These are phyloP conservation scores for Pisolithus albus DNA, from an alignment of 768 basidiomycete species.

Conservation along the genomic window DNA sequence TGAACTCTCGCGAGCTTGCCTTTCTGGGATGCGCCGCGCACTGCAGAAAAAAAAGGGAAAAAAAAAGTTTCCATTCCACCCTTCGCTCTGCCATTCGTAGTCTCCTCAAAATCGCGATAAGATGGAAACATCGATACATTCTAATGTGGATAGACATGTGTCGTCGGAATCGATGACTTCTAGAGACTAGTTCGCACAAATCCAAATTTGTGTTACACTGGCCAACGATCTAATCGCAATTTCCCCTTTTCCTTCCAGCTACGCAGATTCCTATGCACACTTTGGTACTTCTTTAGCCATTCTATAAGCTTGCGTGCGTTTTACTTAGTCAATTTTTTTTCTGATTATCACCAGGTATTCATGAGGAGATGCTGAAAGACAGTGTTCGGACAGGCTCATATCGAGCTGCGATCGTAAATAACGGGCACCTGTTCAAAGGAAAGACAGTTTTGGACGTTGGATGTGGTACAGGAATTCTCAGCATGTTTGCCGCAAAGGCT, in stretches of 20 bases:
- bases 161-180: constrained; percentile 63
- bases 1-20: constrained; percentile 2
- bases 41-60: not conserved
- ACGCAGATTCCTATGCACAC: constrained; percentile 94
- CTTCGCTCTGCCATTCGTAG: not conserved
- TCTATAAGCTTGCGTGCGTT: not conserved
- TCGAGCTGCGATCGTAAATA: constrained; percentile 90
- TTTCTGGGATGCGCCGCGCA: constrained; percentile 2
- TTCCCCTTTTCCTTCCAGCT: constrained; percentile 47
- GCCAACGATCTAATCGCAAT: constrained; percentile 31
- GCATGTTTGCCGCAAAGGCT: constrained; percentile 97
- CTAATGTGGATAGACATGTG: constrained; percentile 16
- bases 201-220: constrained; percentile 14
- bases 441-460: constrained; percentile 98
- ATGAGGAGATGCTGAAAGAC: constrained; percentile 99
- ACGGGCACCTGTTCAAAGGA: constrained; percentile 90
- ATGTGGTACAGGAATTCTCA: constrained; percentile 95
- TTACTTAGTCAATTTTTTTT: constrained; percentile 4
- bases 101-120: constrained; percentile 5
- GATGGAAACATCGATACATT: constrained; percentile 27
- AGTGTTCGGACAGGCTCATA: constrained; percentile 91
- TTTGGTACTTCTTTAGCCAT: constrained; percentile 53
- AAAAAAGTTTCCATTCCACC: not conserved
- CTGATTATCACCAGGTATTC: constrained; percentile 59
- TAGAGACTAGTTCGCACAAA: constrained; percentile 72